A percentile compares a stretch with the other conserved stretches of the same genome.
Evolutionary conservation across 2,329 filamentous ascomycete species (phyloP).

Genomic region (Pseudopyrenochaeta lycopersici): DNA sequence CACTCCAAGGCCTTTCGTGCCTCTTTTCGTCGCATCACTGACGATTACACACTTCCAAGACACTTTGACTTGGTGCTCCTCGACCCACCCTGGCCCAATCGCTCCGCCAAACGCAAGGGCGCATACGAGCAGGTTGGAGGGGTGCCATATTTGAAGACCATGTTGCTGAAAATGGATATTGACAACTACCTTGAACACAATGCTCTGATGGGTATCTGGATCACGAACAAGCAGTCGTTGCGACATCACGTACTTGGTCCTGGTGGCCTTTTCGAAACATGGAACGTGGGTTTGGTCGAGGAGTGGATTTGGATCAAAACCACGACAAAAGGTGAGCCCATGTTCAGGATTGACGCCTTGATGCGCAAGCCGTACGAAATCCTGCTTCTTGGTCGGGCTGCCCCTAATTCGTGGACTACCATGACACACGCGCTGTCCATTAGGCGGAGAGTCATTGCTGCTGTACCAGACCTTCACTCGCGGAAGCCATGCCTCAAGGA

Average conservation of each 20-base stretch:
- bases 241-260: constrained; percentile 64
- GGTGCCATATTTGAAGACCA: constrained; percentile 57
- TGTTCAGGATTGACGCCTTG: constrained; percentile 66
- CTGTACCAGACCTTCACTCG: constrained; percentile 79
- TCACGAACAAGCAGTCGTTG: constrained; percentile 74
- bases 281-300: constrained; percentile 71
- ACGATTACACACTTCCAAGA: constrained; percentile 53
- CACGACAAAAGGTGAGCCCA: constrained; percentile 70
- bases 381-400: constrained; percentile 66
- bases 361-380: constrained; percentile 83
- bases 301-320: constrained; percentile 86
- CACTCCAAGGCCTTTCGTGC: constrained; percentile 47
- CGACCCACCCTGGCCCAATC: constrained; percentile 85
- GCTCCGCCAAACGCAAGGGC: constrained; percentile 71
- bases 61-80: constrained; percentile 74
- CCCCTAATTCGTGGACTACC: constrained; percentile 33
- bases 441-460: constrained; percentile 68
- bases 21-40: constrained; percentile 47
- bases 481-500: constrained; percentile 76
- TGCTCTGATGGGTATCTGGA: constrained; percentile 73
- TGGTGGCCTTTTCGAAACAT: constrained; percentile 69
- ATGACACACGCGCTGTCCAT: constrained; percentile 39
- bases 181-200: constrained; percentile 48
- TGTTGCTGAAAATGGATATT: constrained; percentile 57
- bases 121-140: constrained; percentile 56